A percentile compares a stretch with the other conserved stretches of the same genome.
These are phyloP conservation scores for Solanum dulcamara DNA, from an alignment of 257 asterid genomes.

Conservation along the genomic window DNA sequence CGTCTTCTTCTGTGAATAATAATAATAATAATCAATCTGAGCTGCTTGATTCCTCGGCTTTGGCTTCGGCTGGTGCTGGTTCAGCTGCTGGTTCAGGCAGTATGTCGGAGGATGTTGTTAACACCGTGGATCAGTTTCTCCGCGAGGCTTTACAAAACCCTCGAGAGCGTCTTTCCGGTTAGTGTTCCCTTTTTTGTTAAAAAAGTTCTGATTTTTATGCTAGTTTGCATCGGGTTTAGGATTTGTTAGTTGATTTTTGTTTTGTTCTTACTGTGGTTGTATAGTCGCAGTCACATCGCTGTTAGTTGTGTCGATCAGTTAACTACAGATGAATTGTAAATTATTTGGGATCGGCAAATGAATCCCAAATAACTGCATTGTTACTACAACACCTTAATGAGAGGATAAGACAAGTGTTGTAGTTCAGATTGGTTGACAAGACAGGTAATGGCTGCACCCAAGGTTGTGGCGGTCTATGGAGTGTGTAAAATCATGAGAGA, in stretches of 20 bases:
- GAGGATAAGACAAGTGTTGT: background rate
- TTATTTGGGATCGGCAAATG: background rate
- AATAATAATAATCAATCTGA: slow-evolving; percentile 38
- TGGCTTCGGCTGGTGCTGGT: slow-evolving; percentile 3
- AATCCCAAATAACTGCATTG: background rate
- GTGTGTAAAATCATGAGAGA: background rate
- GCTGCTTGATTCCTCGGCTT: slow-evolving; percentile 13
- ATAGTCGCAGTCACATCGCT: background rate
- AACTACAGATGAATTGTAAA: background rate
- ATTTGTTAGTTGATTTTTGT: background rate
- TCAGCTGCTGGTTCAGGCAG: background rate
- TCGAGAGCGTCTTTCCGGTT: slow-evolving; percentile 96
- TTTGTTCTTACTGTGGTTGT: background rate
- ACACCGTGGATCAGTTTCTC: slow-evolving; percentile 87
- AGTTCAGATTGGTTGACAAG: background rate
- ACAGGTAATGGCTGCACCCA: background rate
- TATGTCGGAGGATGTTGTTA: slow-evolving; percentile 46
- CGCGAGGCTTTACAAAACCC: slow-evolving; percentile 97
- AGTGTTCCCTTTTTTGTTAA: background rate
- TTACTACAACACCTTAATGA: background rate
- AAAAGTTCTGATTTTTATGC: background rate
- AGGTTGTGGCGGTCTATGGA: background rate
- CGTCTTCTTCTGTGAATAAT: slow-evolving; percentile 4
- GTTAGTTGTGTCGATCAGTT: background rate
- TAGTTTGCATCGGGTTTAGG: background rate